Evolutionary conservation across 179 eudicot species (phyloP), one percentile per base, ranked within the genome.

Genomic region (Vitellaria paradoxa): DNA sequence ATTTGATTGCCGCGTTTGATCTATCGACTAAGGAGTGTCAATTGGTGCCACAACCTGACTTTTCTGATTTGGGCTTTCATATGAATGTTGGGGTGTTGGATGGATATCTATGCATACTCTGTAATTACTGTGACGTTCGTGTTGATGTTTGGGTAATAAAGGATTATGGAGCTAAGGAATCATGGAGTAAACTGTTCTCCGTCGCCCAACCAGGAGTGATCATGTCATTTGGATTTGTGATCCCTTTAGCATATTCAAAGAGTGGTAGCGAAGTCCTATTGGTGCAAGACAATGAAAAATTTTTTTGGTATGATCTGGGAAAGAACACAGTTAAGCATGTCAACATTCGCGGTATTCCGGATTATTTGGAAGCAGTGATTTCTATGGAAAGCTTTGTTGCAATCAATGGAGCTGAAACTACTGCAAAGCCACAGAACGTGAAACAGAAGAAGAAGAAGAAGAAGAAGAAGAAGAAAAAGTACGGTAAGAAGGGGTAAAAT

Each of bases 131-230:
- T 17, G 49, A 8, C 56, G 59, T 2, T 40, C 12, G 76, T 63
- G 68, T 69, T n/a, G 86, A 82, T 52, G 53, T 82, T 23, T 87
- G 89, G 90, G 76, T 76, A 42, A 81, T 87, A 78, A 37, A 47
- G 68, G 37, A 30, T 30, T 30, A 30, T 30, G 37, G 37, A 30
- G 37, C 2, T 30, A 30, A 30, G 37, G 37, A 79, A 42, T 78
- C 87, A 0, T 85, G 90, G 87, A 65, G n/a, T 2, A 78, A 72
- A 40, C 65, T 80, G 59, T 11, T 80, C 23, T 62, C 77, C 0
- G 18, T 82, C 56, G 13, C 63, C 3, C 64, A 23, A 2, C 68
- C 72, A 0, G 7, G 30, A 26, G 72, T 20, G 15, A 21, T 50
- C 66, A 3, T 55, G 6, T 14, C 23, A 3, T 30, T 30, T 72